phyloP scores from a whole-genome alignment of 306 rosid species.

The Begonia masoniana region DNA sequence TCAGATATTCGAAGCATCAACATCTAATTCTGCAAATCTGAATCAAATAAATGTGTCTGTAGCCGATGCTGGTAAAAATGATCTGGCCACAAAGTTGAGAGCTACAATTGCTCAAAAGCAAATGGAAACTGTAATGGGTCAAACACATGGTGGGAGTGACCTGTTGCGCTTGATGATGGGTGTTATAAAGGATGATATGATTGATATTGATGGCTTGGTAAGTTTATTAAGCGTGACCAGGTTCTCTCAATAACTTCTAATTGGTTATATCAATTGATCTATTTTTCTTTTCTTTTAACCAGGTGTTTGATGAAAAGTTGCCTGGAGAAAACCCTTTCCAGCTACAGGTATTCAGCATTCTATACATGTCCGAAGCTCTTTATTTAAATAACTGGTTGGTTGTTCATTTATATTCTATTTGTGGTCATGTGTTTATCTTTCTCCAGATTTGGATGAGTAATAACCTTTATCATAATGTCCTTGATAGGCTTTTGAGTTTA shows the following conservation, averaged over 20 bases:
- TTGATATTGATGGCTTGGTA: constrained; percentile 95
- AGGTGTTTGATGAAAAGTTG: constrained; percentile 90
- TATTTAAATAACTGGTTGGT: neutral
- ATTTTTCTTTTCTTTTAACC: constrained; percentile 14
- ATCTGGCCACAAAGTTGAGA: constrained; percentile 88
- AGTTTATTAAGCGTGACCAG: constrained; percentile 10
- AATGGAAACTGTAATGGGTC: constrained; percentile 78
- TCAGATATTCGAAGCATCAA: constrained; percentile 59
- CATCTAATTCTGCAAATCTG: constrained; percentile 50
- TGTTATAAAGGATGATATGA: constrained; percentile 69
- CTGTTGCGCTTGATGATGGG: constrained; percentile 79
- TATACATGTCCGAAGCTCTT: neutral
- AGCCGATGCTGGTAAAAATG: constrained; percentile 61
- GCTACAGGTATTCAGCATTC: constrained; percentile 51
- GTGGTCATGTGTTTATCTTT: constrained; percentile 1
- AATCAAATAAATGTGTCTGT: constrained; percentile 36
- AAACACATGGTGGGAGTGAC: constrained; percentile 65
- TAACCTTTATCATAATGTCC: constrained; percentile 10
- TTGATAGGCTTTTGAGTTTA: constrained; percentile 90
- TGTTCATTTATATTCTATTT: neutral
- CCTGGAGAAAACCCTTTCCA: constrained; percentile 88
- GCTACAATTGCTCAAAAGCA: constrained; percentile 91
- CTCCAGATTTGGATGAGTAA: constrained; percentile 10
- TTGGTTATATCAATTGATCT: constrained; percentile 5
- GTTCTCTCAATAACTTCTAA: neutral